Evolutionary conservation across 768 basidiomycete genomes (phyloP).

Genomic region (Podaxis sp.): DNA sequence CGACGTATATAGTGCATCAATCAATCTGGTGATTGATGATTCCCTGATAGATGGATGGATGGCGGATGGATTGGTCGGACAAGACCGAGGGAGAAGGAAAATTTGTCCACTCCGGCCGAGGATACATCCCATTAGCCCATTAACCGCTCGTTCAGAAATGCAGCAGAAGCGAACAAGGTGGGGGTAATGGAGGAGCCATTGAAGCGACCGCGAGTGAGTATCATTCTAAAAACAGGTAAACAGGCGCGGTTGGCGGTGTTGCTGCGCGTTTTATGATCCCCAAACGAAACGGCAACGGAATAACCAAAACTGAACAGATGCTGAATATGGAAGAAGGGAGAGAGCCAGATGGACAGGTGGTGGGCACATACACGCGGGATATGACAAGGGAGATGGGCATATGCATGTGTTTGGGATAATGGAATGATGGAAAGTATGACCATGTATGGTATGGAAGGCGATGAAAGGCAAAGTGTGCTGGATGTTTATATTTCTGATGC

Average conservation of each 20-base stretch:
- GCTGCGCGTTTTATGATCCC: neutral
- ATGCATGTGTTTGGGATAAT: conserved; percentile 3
- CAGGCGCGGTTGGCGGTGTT: neutral
- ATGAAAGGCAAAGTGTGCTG: neutral
- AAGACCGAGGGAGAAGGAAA: conserved; percentile 7
- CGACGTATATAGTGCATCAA: conserved; percentile 4
- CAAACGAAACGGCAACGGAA: neutral
- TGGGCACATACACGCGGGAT: neutral
- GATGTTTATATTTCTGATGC: conserved; percentile 6
- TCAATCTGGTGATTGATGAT: conserved; percentile 2
- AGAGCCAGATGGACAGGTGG: neutral
- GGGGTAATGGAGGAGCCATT: neutral
- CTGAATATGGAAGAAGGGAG: neutral
- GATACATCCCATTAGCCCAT: neutral
- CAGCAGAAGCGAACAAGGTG: neutral
- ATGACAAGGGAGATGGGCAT: neutral
- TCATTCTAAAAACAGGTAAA: neutral
- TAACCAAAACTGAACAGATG: neutral
- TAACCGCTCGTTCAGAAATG: neutral
- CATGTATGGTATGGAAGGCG: conserved; percentile 6
- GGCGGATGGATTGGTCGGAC: neutral
- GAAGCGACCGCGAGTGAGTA: neutral
- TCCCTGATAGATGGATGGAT: conserved; percentile 8
- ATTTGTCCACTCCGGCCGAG: neutral
- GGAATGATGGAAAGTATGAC: too few relatives aligned